phyloP scores from a whole-genome alignment of 2,329 filamentous ascomycete genomes.

The Fusarium tuaranense region DNA sequence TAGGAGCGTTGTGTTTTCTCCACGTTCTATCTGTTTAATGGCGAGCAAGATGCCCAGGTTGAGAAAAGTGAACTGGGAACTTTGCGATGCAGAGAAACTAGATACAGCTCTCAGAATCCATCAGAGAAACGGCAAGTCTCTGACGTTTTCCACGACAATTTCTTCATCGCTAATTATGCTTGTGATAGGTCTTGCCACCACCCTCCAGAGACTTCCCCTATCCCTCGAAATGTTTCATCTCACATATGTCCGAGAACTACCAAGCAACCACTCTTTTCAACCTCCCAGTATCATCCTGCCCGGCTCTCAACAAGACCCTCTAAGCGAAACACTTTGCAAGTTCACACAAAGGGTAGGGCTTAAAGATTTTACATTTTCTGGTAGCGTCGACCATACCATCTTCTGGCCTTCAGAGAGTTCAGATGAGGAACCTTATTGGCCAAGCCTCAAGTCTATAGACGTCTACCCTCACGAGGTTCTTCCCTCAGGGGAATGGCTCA shows the following conservation, averaged over 20 bases:
- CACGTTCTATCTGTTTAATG: constrained; percentile 2
- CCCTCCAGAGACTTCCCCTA: not conserved
- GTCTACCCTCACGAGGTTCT: not conserved
- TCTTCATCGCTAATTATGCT: not conserved
- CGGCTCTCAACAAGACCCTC: not conserved
- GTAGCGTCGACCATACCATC: not conserved
- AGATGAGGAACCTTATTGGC: not conserved
- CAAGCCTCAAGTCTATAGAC: not conserved
- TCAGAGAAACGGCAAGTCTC: not conserved
- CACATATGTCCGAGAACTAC: not conserved
- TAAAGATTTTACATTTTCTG: not conserved
- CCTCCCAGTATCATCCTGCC: not conserved
- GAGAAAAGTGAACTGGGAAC: not conserved
- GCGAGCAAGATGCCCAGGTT: constrained; percentile 10
- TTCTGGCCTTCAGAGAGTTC: not conserved
- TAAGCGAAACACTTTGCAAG: not conserved
- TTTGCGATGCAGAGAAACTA: constrained; percentile 4
- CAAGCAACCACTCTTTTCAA: not conserved
- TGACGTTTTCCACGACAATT: fast-evolving
- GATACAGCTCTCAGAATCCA: not conserved
- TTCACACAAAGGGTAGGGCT: constrained; percentile 5
- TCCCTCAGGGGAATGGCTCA: constrained; percentile 10
- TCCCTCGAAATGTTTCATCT: not conserved
- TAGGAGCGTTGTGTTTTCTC: not conserved
- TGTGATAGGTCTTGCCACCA: not conserved